These are phyloP conservation scores for Scheffersomyces cryptocercus DNA, from an alignment of 1,139 yeast genomes.

Conservation along the genomic window DNA sequence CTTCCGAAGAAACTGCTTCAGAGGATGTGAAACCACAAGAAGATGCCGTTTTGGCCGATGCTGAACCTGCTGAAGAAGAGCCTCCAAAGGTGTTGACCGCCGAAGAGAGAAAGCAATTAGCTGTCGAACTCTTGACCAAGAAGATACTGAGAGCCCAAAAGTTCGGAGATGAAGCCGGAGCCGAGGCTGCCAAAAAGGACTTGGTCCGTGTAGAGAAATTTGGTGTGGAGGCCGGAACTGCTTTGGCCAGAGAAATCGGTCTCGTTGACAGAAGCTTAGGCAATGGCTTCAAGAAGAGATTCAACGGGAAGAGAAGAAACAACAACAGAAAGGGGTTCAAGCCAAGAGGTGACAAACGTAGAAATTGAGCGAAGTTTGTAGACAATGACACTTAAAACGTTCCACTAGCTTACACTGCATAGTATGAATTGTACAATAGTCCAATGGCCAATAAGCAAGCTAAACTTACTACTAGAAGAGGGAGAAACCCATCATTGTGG, in stretches of 20 bases:
- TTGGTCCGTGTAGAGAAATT: conserved; percentile 77
- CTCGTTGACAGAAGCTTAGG: conserved; percentile 40
- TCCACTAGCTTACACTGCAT: too few species aligned
- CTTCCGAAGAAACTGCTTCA: conserved; percentile 10
- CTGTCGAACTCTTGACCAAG: conserved; percentile 65
- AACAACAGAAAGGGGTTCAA: conserved; percentile 1
- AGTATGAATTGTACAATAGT: too few species aligned
- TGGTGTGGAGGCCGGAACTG: conserved; percentile 72
- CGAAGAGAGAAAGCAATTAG: conserved; percentile 70
- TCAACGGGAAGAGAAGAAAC: conserved; percentile 7
- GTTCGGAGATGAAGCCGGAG: conserved; percentile 65
- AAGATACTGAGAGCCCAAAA: conserved; percentile 74
- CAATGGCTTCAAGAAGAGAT: conserved; percentile 9
- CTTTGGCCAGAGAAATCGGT: conserved; percentile 69
- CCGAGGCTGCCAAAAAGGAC: conserved; percentile 56
- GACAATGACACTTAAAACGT: too few species aligned
- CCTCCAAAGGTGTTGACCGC: conserved; percentile 50
- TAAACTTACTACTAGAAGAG: too few species aligned
- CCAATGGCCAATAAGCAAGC: too few species aligned
- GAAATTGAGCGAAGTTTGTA: too few species aligned
- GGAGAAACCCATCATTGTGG: too few species aligned
- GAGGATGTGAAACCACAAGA: conserved; percentile 11
- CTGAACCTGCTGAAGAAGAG: conserved; percentile 17
- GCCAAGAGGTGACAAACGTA: conserved; percentile 2
- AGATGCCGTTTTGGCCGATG: conserved; percentile 12